Evolutionary conservation across 306 rosid species (phyloP), one percentile per base, ranked within the genome.

Genomic region (Delonix regia): DNA sequence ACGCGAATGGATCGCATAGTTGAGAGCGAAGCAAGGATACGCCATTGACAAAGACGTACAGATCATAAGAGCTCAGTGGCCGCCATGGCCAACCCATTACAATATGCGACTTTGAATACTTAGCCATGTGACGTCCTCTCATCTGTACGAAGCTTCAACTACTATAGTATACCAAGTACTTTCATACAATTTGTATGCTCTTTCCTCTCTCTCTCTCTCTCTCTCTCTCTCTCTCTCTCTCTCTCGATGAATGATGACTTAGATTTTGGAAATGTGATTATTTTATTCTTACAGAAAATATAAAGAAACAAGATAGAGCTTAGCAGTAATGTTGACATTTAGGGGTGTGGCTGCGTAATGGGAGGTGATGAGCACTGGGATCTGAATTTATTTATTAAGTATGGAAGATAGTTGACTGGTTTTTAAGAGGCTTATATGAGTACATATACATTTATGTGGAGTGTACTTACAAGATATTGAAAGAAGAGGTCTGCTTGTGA

Each of bases 301-400:
- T 28, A 65, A 55, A 36, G 53, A 69, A 63, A 4, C 42, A 42
- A 12, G 68, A 34, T 36, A 30, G 80, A 87, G 74, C 73, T 80
- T 77, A 77, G 80, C 44, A 79, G 61, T 62, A 80, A 82, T 80
- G 90, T 88, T 89, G 88, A 84, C 88, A 85, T 82, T 77, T 71
- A 19, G 65, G 59, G 45, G 56, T 9, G 59, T 69, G 87, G 73
- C 81, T 80, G 82, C 83, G 81, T 83, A 81, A 75, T 73, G 67
- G 65, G 60, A 25, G 42, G 69, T 34, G 78, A 75, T 80, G 65
- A 74, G 78, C 51, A 73, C 82, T 27, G 62, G 75, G 49, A 78
- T 83, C 41, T 47, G 60, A 15, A 71, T 53, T 81, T 65, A n/a
- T 85, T 82, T 74, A 86, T 53, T 1, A 55, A 81, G 59, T 63